Evolutionary conservation across 192 early-diverging fungal species (phyloP), one percentile per base, ranked within the genome.

Genomic region (Coemansia sp.): DNA sequence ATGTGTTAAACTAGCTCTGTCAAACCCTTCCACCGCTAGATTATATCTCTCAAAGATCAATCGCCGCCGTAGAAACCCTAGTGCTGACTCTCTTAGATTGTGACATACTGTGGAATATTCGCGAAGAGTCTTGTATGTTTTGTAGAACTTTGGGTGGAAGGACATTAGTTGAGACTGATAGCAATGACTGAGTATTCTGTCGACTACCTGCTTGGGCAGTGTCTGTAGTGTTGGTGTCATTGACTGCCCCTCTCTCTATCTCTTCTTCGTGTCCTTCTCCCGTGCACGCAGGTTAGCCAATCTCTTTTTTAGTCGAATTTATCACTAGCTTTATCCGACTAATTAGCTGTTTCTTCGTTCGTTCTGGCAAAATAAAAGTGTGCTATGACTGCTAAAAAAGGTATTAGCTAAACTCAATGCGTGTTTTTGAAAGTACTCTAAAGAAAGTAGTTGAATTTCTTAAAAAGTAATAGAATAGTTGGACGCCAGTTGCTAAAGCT

Each of bases 21-120:
- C 64, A 18, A 64, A 57, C 2, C 56, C 58, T 31, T 66, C 61
- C 2, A 71, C 57, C 4, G 61, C 48, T 50, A 66, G 18, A 47
- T 78, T 71, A 60, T 69, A 69, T 9, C 66, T 56, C 60, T 78
- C 76, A 24, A 78, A 73, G 23, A 78, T 58, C 44, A 78, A 32
- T 19, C 65, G 56, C 21, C 48, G 41, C 14, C 44, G 47, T 25
- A 73, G 24, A 26, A 63, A 54, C 23, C 67, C 62, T 21, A 38
- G 47, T 18, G 66, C 58, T 4, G 63, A 60, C 12, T 32, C 65
- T 7, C 73, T 61, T 2, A 75, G 54, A n/a, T 53, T 32, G 26
- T 49, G 65, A 19, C 69, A 68, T 18, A 77, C 21, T 7, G 54
- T 57, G 26, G 65, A 50, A 5, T 67, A 62, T 50, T 71, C 41